Evolutionary conservation across 1,284 basidiomycete species (phyloP), one percentile per base, ranked within the genome.

Genomic region (Naganishia sp.): DNA sequence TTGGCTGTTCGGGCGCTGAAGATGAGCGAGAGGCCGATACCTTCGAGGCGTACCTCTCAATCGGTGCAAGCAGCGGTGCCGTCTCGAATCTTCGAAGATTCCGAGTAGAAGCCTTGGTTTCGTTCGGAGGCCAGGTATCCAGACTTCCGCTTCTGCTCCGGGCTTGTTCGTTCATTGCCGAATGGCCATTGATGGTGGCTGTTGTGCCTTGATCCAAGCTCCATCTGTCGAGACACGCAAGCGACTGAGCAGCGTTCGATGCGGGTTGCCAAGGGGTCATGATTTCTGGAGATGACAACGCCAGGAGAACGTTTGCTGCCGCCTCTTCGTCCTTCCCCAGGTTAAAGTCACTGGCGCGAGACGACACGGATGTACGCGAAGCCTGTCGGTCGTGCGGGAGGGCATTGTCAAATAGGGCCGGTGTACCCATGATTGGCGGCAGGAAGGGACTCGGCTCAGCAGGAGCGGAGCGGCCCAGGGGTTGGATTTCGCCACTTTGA

Each of bases 191-290:
- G 10, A 39, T 6, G 18, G 25, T 31, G 41, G 25, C 17, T 3
- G 39, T 31, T 7, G 11, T 31, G n/a, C 61, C 61, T 63, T 53
- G 52, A 43, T 63, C 61, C 18, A 63, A 42, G 31, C 61, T 63
- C 61, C 61, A 63, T 51, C 51, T 41, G n/a, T 63, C 61, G 41
- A 63, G 41, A 31, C 42, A 53, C 3, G 51, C 61, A 15, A 53
- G 42, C 23, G 50, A 54, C 23, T 53, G 50, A 5, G 35, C 35
- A 5, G 18, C 42, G 9, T 62, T 61, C 1, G 43, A n/a, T 23
- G 65, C 51, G 3, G 57, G 56, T 21, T 62, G 58, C 61, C 60
- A 67, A 6, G 66, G 58, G 7, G 60, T 63, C 66, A 67, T 67
- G 17, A 39, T 46, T 35, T 67, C 66, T 6, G 66, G 66, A 7